These are phyloP conservation scores for Hirsutella rhossiliensis DNA, from an alignment of 2,329 filamentous ascomycete species.

Conservation along the genomic window DNA sequence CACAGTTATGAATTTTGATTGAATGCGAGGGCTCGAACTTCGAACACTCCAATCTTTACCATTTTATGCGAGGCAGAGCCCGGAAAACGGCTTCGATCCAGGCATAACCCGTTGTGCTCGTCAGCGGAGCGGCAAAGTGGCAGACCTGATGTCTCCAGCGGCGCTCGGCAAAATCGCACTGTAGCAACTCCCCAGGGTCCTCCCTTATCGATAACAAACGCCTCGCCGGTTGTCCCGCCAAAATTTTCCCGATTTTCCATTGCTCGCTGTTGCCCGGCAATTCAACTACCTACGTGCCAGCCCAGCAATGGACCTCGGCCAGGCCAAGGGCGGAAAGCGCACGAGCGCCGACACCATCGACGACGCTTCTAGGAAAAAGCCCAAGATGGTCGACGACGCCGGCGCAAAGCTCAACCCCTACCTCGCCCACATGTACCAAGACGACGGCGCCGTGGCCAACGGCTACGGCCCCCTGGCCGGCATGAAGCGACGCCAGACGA, in stretches of 20 bases:
- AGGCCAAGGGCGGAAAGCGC: slow-evolving; percentile 25
- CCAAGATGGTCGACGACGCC: slow-evolving; percentile 22
- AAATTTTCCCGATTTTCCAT: slow-evolving; percentile 9
- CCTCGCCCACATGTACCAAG: slow-evolving; percentile 80
- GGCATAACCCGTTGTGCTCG: too few relatives aligned
- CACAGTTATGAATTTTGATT: too few relatives aligned
- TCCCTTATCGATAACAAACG: slow-evolving; percentile 23
- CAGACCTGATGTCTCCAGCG: too few relatives aligned
- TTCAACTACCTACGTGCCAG: not conserved
- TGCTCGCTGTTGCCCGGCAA: not conserved
- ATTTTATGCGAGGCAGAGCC: too few relatives aligned
- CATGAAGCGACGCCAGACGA: slow-evolving; percentile 71
- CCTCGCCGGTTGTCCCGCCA: slow-evolving; percentile 9
- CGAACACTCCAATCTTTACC: too few relatives aligned
- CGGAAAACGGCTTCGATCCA: too few relatives aligned
- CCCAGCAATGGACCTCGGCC: not conserved
- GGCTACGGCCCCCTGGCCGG: slow-evolving; percentile 38
- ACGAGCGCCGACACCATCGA: slow-evolving; percentile 28
- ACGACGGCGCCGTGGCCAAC: slow-evolving; percentile 30
- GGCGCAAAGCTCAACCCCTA: slow-evolving; percentile 60
- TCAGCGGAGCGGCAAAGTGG: too few relatives aligned
- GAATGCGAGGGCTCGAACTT: too few relatives aligned
- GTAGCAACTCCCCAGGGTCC: not conserved
- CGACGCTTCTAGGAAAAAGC: slow-evolving; percentile 29
- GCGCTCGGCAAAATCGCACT: too few relatives aligned